Evolutionary conservation across 148 eudicot species (phyloP).

Genomic region (Silene conica): DNA sequence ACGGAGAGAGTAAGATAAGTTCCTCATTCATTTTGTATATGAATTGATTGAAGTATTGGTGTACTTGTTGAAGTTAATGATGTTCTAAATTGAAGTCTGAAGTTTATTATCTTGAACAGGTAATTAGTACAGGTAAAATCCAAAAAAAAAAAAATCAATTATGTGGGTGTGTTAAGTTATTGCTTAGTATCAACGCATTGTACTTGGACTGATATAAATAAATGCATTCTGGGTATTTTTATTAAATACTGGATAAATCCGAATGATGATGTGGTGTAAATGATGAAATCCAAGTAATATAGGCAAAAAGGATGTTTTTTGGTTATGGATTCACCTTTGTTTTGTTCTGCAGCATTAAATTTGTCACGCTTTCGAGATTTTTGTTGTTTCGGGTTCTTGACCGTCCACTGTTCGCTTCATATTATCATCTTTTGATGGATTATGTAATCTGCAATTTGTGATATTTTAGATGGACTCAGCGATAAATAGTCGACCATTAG

Average conservation of each 20-base stretch:
- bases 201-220: neutral
- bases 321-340: neutral
- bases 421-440: slow-evolving; percentile 10
- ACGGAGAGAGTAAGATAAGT: too few relatives aligned
- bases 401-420: neutral
- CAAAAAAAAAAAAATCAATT: neutral
- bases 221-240: slow-evolving; percentile 1
- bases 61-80: neutral
- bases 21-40: neutral
- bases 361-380: neutral
- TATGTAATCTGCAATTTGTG: slow-evolving; percentile 1
- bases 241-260: neutral
- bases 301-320: neutral
- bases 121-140: neutral
- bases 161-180: slow-evolving; percentile 11
- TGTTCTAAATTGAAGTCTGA: too few relatives aligned
- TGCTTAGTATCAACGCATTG: slow-evolving; percentile 13
- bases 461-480: neutral
- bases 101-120: too few relatives aligned
- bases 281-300: slow-evolving; percentile 4
- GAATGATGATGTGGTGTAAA: slow-evolving; percentile 8
- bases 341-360: neutral
- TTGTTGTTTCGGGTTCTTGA: slow-evolving; percentile 10
- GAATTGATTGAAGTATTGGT: neutral
- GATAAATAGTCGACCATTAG: neutral